phyloP scores from a whole-genome alignment of 1,284 basidiomycete species.

The Puccinia horiana region DNA sequence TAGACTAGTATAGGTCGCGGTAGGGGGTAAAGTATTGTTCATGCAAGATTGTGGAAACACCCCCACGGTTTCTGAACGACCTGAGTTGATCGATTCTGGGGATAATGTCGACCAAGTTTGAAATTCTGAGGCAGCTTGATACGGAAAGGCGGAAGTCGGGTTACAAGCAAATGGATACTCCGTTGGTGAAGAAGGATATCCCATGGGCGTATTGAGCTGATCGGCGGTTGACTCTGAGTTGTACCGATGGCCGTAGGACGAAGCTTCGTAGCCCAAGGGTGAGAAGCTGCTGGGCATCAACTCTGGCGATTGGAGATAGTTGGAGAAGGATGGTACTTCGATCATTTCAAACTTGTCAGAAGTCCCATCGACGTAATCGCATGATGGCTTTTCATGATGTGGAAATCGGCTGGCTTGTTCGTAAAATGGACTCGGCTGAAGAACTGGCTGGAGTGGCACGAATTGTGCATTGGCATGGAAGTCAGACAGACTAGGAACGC shows the following conservation, averaged over 20 bases:
- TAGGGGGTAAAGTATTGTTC: not conserved
- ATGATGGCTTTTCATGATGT: not conserved
- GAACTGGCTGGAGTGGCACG: constrained; percentile 5
- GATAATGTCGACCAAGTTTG: constrained; percentile 7
- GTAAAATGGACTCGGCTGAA: constrained; percentile 8
- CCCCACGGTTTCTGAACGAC: not conserved
- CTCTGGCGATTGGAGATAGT: constrained; percentile 11
- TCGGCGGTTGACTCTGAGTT: constrained; percentile 13
- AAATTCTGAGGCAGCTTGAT: constrained; percentile 24
- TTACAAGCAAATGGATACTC: constrained; percentile 17
- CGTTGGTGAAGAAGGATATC: constrained; percentile 19
- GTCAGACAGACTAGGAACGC: not conserved
- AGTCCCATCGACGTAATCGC: constrained; percentile 13
- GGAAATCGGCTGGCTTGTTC: not conserved
- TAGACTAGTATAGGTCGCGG: not conserved
- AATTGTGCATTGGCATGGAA: not conserved
- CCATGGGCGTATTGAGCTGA: not conserved
- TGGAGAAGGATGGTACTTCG: not conserved
- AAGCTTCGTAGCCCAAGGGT: not conserved
- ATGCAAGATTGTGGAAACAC: constrained; percentile 4
- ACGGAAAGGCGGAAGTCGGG: not conserved
- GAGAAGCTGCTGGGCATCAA: not conserved
- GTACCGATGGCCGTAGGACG: not conserved
- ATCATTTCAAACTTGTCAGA: constrained; percentile 9
- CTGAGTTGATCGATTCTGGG: constrained; percentile 30